Conservation (phyloP, 257 asterid species). For the Rhazya stricta region DNA sequence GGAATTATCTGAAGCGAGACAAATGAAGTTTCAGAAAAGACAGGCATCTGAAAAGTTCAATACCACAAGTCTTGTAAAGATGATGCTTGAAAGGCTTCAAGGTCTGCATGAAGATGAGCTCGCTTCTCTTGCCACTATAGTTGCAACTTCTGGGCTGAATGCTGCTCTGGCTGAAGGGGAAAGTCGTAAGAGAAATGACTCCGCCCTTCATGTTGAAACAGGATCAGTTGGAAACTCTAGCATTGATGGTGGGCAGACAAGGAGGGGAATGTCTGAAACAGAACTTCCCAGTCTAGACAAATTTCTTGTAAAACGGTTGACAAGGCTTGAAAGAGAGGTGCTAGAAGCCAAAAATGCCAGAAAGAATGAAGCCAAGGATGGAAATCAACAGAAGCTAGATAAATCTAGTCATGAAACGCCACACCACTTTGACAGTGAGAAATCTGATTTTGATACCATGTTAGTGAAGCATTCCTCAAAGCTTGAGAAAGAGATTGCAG, state of each 20-base stretch:
- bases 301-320: conserved; percentile 73
- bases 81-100: conserved; percentile 79
- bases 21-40: conserved; percentile 27
- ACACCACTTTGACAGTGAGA: neutral
- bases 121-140: conserved; percentile 92
- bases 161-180: conserved; percentile 64
- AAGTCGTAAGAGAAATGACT: conserved; percentile 22
- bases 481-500: conserved; percentile 62
- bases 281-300: conserved; percentile 78
- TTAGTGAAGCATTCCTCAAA: conserved; percentile 50
- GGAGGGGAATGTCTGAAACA: conserved; percentile 18
- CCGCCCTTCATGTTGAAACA: conserved; percentile 33
- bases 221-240: conserved; percentile 18
- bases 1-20: conserved; percentile 18
- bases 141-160: conserved; percentile 83
- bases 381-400: conserved; percentile 24
- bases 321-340: conserved; percentile 89
- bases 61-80: conserved; percentile 42
- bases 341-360: conserved; percentile 71
- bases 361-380: conserved; percentile 34
- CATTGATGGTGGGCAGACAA: conserved; percentile 18
- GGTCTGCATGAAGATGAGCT: conserved; percentile 79
- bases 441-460: conserved; percentile 47
- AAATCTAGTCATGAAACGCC: conserved; percentile 16
- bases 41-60: conserved; percentile 37